phyloP scores from a whole-genome alignment of 345 rosid genomes.

The Hibiscus mutabilis region DNA sequence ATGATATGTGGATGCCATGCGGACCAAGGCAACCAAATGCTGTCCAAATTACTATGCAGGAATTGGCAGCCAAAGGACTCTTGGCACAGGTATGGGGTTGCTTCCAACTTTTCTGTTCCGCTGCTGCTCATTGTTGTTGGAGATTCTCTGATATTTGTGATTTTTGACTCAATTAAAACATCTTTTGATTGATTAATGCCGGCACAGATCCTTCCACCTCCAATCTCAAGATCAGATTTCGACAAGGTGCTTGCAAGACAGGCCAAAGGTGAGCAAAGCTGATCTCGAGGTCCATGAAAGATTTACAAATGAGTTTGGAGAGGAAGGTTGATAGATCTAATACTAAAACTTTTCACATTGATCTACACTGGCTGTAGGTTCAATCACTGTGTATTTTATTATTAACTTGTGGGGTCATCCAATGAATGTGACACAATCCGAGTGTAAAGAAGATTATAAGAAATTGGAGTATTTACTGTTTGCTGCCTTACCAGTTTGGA shows the following conservation, averaged over 20 bases:
- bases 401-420: slow-evolving; percentile 23
- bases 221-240: slow-evolving; percentile 39
- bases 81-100: slow-evolving; percentile 42
- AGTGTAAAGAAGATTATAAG: slow-evolving; percentile 27
- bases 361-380: slow-evolving; percentile 25
- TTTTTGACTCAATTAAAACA: background rate
- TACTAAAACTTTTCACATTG: background rate
- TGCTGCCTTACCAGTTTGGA: background rate
- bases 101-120: background rate
- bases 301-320: slow-evolving; percentile 83
- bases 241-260: slow-evolving; percentile 82
- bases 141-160: background rate
- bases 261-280: slow-evolving; percentile 70
- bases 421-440: background rate
- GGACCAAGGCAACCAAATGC: slow-evolving; percentile 66
- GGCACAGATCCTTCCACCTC: background rate
- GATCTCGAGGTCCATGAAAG: slow-evolving; percentile 77
- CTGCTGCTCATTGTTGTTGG: background rate
- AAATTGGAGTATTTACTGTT: slow-evolving; percentile 2
- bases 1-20: slow-evolving; percentile 67
- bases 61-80: slow-evolving; percentile 55
- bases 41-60: slow-evolving; percentile 64
- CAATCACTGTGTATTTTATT: slow-evolving; percentile 30
- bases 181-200: background rate
- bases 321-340: slow-evolving; percentile 50